Base-by-base conservation (phyloP, 2,329 filamentous ascomycete genomes). In the Sordariomycetes sp. region DNA sequence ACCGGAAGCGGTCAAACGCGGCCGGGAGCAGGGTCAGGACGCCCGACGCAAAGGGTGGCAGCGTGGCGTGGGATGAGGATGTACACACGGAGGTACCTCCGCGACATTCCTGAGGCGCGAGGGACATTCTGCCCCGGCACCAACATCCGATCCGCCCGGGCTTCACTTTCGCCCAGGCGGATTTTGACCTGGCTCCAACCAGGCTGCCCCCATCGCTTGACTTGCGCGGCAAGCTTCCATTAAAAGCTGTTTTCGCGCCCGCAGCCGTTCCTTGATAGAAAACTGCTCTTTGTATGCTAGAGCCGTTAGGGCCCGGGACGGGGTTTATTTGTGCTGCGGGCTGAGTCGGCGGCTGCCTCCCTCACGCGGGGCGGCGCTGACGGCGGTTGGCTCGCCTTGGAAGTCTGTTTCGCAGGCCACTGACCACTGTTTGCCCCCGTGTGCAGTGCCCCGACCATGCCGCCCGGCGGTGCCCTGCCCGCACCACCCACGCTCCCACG, bases 141-240 rank as follows among this genome's bases (percentile, higher is more conserved):
- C 12, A 32, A 51, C 55, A 57, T 57, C 55, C 55, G 55, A 51
- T 34, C 55, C 55, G 55, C 32, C 55, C 55, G 55, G 55, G 55
- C 55, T 51, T 57, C 43, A 34, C 43, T 22, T 14, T n/a, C 40
- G 24, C 16, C 8, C 46, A 16, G 18, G 37, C 28, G 12, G 18
- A 43, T 43, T 14, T n/a, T 6, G 22, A 10, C 22, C 8, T 3
- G 46, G 8, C 20, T 48, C 22, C 20, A n/a, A n/a, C n/a, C n/a
- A n/a, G n/a, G n/a, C 46, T 20, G 20, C 46, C 20, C 5, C 22
- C 8, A 8, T 8, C 46, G 46, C 14, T n/a, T 46, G 46, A 20
- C 46, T 6, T 12, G n/a, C 20, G 4, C 20, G 22, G n/a, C 8
- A 50, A 50, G n/a, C 20, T 7, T n/a, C 20, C 20, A 50, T 50